A percentile compares a stretch with the other conserved stretches of the same genome.
These are phyloP conservation scores for Populus trichocarpa DNA, from an alignment of 441 rosid genomes.

Conservation along the genomic window DNA sequence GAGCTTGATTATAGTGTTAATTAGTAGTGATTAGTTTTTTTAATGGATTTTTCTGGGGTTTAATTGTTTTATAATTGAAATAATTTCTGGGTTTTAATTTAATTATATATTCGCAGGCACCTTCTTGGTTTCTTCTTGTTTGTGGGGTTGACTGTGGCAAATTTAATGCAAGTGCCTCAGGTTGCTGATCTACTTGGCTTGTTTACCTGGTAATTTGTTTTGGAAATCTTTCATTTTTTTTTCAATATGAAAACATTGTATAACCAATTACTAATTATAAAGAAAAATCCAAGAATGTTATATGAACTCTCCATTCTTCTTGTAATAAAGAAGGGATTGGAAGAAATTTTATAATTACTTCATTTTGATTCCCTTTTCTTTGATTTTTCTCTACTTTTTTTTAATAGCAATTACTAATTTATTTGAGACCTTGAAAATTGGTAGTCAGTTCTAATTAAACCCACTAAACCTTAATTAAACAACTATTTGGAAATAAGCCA, in stretches of 20 bases:
- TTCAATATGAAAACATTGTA: not conserved
- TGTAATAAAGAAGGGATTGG: too few relatives aligned
- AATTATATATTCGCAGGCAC: constrained; percentile 44
- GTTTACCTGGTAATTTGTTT: constrained; percentile 36
- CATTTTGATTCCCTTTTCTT: too few relatives aligned
- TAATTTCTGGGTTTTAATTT: not conserved
- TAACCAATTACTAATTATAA: not conserved
- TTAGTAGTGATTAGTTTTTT: not conserved
- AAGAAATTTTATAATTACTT: too few relatives aligned
- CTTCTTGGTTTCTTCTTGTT: constrained; percentile 74
- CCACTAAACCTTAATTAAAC: not conserved
- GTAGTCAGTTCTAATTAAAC: too few relatives aligned
- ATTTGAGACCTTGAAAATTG: too few relatives aligned
- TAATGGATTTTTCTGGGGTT: not conserved
- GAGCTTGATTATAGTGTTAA: not conserved
- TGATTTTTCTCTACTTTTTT: too few relatives aligned
- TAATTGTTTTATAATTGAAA: not conserved
- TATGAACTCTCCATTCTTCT: not conserved
- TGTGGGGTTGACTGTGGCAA: constrained; percentile 62
- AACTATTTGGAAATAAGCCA: too few relatives aligned
- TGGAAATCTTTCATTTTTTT: not conserved
- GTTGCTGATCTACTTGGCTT: constrained; percentile 47
- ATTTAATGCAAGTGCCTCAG: constrained; percentile 54
- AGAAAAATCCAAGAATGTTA: not conserved
- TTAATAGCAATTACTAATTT: not conserved